Evolutionary conservation across 371 early-diverging fungal genomes (phyloP), one percentile per base, ranked within the genome.

Genomic region (Haplosporangium sp.): DNA sequence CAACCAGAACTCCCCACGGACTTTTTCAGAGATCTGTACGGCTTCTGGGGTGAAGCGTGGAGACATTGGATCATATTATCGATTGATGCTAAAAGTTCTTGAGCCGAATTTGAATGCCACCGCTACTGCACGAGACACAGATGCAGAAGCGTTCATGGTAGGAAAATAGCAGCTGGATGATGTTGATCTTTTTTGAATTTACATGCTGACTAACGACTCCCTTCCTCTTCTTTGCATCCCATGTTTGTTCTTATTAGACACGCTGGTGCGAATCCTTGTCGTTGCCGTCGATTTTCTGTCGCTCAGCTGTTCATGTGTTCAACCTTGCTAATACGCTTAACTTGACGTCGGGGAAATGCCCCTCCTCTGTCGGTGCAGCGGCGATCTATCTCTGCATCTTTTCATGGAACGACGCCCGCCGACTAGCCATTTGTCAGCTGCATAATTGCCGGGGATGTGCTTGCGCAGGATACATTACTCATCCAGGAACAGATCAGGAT

Each of bases 311-410:
- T 3, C 73, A 69, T 43, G 84, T 88, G 1, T 85, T 86, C 46
- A 84, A 81, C 41, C 79, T 83, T 5, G 88, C 88, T 9, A 86
- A 84, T 55, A 65, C 67, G 2, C 43, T 86, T 73, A 85, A 83
- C 40, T 67, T 88, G 55, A 87, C 87, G 5, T 84, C 85, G 36
- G 88, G 88, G 16, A 88, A 88, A 59, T 86, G 88, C 50, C 88
- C 88, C 0, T 81, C 87, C 9, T 85, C 88, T 14, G 84, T 88
- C n/a, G 84, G 88, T 9, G 88, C 88, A 1, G 86, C 88, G 2
- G 80, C 85, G 45, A 84, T 88, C 57, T 88, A 88, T 77, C 69
- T 88, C 41, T 83, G 86, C 4, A 80, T 88, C 56, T 83, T 68
- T 81, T 71, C 83, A 50, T 87, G 82, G 77, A 87, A 87, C 71